These are phyloP conservation scores for Coniella lustricola DNA, from an alignment of 2,329 filamentous ascomycete genomes.

Conservation along the genomic window DNA sequence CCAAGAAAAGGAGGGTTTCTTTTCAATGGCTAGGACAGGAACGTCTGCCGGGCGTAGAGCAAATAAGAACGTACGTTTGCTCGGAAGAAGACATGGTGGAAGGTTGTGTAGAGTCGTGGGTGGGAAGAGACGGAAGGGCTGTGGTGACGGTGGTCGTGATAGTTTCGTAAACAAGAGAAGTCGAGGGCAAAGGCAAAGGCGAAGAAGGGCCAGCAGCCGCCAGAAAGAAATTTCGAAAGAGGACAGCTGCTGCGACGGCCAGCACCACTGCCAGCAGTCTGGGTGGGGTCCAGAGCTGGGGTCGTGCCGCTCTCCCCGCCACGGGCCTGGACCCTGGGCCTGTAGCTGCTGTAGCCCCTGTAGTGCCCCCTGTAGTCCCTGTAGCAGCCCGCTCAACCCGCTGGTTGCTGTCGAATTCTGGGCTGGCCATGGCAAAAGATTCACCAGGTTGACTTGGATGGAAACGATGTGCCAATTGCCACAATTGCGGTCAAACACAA, in stretches of 20 bases:
- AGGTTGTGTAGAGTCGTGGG: slow-evolving; percentile 23
- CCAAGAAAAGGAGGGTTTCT: too few relatives aligned
- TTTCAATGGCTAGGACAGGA: too few relatives aligned
- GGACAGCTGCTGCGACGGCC: slow-evolving; percentile 13
- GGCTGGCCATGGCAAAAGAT: not conserved
- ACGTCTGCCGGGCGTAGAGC: too few relatives aligned
- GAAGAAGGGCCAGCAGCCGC: slow-evolving; percentile 33
- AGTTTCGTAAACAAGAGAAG: slow-evolving; percentile 15
- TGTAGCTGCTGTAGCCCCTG: slow-evolving; percentile 3
- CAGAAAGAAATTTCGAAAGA: slow-evolving; percentile 20
- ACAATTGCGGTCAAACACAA: too few relatives aligned
- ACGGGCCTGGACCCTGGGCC: slow-evolving; percentile 2
- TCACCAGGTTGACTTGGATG: too few relatives aligned
- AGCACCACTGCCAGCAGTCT: slow-evolving; percentile 11
- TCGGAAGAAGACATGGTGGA: slow-evolving; percentile 64
- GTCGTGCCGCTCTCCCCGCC: not conserved
- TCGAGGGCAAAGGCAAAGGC: slow-evolving; percentile 28
- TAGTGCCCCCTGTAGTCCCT: too few relatives aligned
- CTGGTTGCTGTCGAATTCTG: not conserved
- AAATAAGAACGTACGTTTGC: slow-evolving; percentile 65
- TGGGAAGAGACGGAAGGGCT: slow-evolving; percentile 20
- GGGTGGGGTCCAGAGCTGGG: slow-evolving; percentile 7
- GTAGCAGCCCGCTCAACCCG: not conserved
- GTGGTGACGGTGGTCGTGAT: slow-evolving; percentile 23
- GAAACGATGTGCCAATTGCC: too few relatives aligned